Evolutionary conservation across 768 basidiomycete species (phyloP).

Genomic region (Brasilioporus rufonigricans): DNA sequence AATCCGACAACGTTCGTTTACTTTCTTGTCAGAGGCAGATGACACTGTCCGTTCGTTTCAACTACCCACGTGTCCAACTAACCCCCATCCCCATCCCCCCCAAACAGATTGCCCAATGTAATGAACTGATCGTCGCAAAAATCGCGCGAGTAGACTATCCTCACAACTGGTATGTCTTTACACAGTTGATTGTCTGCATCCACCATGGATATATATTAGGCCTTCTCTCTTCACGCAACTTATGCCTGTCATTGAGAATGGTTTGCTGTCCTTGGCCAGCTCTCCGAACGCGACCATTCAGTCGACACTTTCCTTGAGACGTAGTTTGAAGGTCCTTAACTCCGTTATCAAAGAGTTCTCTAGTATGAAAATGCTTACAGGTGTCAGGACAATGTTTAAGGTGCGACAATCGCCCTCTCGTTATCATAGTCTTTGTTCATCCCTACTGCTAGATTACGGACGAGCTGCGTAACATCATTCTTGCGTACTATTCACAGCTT

Average conservation of each 20-base stretch:
- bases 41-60: constrained; percentile 55
- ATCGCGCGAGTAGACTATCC: constrained; percentile 81
- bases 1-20: constrained; percentile 65
- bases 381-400: constrained; percentile 62
- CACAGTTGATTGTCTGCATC: neutral
- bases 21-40: constrained; percentile 74
- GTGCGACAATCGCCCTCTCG: constrained; percentile 35
- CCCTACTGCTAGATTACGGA: constrained; percentile 21
- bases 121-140: constrained; percentile 70
- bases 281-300: constrained; percentile 40
- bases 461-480: constrained; percentile 50
- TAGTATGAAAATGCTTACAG: constrained; percentile 65
- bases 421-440: neutral
- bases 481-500: constrained; percentile 58
- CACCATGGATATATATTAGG: constrained; percentile 12
- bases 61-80: neutral
- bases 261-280: constrained; percentile 49
- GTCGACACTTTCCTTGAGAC: constrained; percentile 50
- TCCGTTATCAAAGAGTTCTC: constrained; percentile 68
- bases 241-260: constrained; percentile 51
- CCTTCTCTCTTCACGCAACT: constrained; percentile 38
- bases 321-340: constrained; percentile 64
- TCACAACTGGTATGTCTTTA: constrained; percentile 53
- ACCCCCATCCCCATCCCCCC: neutral
- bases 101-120: constrained; percentile 71